A percentile compares a stretch with the other conserved stretches of the same genome.
Evolutionary conservation across 164 flowering plant genomes (phyloP).

Genomic region (Houttuynia cordata): DNA sequence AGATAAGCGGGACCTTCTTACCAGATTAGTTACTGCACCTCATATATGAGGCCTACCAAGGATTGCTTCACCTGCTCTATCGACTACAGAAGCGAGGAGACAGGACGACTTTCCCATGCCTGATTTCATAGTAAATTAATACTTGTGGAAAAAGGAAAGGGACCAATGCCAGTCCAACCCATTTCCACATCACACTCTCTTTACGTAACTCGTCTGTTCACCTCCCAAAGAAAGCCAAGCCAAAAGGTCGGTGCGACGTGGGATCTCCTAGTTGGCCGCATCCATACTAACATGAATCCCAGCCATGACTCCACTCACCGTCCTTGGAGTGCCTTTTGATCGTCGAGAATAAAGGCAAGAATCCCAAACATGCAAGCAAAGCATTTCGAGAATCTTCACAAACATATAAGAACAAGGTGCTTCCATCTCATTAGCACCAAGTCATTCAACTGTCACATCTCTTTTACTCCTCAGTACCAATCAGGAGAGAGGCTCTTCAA

Average conservation of each 20-base stretch:
- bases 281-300: conserved; percentile 9
- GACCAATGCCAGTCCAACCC: not conserved
- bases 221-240: conserved; percentile 2
- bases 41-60: too few species aligned
- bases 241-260: conserved; percentile 41
- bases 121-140: not conserved
- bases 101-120: not conserved
- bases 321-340: conserved; percentile 10
- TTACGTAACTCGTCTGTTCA: not conserved
- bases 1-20: too few species aligned
- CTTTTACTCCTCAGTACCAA: not conserved
- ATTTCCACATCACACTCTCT: not conserved
- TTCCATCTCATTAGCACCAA: not conserved
- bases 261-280: conserved; percentile 12
- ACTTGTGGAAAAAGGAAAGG: not conserved
- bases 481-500: too few species aligned
- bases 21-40: too few species aligned
- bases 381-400: not conserved
- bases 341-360: conserved; percentile 1
- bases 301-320: conserved; percentile 14
- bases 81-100: not conserved
- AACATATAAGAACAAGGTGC: too few species aligned
- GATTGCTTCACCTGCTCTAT: too few species aligned
- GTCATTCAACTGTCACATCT: not conserved
- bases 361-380: conserved; percentile 10